Evolutionary conservation across 495 filamentous ascomycete genomes (phyloP), one percentile per base, ranked within the genome.

Genomic region (Ramalina peruviana): DNA sequence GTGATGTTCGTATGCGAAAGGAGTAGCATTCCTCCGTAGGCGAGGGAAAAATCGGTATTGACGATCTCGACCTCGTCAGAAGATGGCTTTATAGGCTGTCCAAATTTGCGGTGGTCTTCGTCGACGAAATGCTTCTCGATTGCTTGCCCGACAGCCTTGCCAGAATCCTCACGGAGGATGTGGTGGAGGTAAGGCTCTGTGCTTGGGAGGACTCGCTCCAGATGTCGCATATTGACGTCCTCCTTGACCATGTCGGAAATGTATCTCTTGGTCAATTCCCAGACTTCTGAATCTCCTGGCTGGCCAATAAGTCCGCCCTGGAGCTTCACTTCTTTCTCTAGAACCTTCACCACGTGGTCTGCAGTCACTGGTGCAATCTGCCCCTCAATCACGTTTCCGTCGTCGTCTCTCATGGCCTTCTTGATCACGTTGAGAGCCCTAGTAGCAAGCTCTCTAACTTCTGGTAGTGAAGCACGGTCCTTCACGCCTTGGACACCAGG

Each of bases 21-120:
- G 56, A 99, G 72, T 54, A 99, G 83, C 90, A 96, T 97, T 62
- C 93, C 92, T 62, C 92, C 92, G 59, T 99, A 99, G 15, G 87
- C 92, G 13, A 99, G 76, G 16, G 92, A 99, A 72, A 99, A 99
- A 62, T 94, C 83, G 38, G 93, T 87, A 60, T 99, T 96, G 60
- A 99, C 92, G 58, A 99, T 95, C 63, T 96, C 92, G 30, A 84
- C 73, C 68, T 86, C 83, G 49, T 80, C 88, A 56, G 92, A 83
- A 56, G 94, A 85, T 50, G 84, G 84, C 64, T 86, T 87, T 53
- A 84, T 72, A 3, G 88, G 86, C 46, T 83, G 78, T 53, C 89
- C 89, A 59, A 75, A 94, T 64, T 87, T 89, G 63, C 86, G 85
- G 51, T 85, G 70, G 57, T 94, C 88, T 57, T 94, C 88, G 9